Evolutionary conservation across 129 eudicot species (phyloP), one percentile per base, ranked within the genome.

Genomic region (Artemisia tridentata): DNA sequence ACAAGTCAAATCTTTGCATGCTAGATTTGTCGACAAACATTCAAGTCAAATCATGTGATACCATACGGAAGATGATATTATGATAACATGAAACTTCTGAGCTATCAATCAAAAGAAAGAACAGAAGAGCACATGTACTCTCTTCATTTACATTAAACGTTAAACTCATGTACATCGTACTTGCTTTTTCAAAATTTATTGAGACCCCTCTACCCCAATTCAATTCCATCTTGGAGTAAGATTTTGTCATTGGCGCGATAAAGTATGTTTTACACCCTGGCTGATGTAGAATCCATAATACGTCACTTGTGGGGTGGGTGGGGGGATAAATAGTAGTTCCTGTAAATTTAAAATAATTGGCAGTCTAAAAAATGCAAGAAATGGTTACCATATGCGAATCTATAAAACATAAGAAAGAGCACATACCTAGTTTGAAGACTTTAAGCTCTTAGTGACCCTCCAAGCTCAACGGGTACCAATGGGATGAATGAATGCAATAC

Each of bases 401-500:
- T 63, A 52, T 29, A 15, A 61, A 72, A 61, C 10, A 62, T 16
- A 70, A 41, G 20, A 70, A 23, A 56, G 34, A 59, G 13, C 38
- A n/a, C 18, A 4, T 49, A 47, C 74, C 53, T 75, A 13, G 18
- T 47, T n/a, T 46, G 61, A 67, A 27, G 61, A 54, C 49, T 53
- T 63, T 78, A 65, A 53, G 78, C 76, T 72, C 88, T 81, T 69
- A 95, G 71, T 72, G 99, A 85, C 16, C 96, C 98, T 49, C 98
- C 98, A 54, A 89, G 92, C 55, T 87, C 91, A 56, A 77, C 84
- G 11, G 98, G 98, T 41, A 93, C 97, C 27, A 93, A 81, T 56
- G 98, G 97, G 52, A 93, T 89, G 72, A 93, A 86, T 1, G 97
- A 93, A 72, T 93, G 96, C 72, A 93, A 72, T 38, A 93, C 96